Evolutionary conservation across 2,329 filamentous ascomycete genomes (phyloP).

Genomic region (Malbranchea cinnamomea): DNA sequence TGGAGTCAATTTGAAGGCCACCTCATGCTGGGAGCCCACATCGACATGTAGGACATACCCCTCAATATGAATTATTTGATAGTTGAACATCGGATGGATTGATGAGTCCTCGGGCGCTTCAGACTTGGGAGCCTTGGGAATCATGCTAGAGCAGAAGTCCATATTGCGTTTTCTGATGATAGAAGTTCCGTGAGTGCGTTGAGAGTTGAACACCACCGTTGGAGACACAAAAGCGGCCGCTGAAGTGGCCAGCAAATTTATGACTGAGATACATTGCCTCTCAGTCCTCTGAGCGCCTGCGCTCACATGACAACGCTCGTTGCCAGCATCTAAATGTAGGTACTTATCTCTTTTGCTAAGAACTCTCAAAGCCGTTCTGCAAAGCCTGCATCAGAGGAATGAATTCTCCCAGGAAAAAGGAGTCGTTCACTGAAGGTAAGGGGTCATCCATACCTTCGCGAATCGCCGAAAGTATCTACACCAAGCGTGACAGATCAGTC

Average conservation of each 20-base stretch:
- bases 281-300: too few relatives aligned
- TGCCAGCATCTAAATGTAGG: too few relatives aligned
- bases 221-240: slow-evolving; percentile 91
- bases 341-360: too few relatives aligned
- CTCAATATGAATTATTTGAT: slow-evolving; percentile 82
- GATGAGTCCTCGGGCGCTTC: slow-evolving; percentile 72
- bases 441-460: too few relatives aligned
- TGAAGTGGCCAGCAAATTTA: slow-evolving; percentile 83
- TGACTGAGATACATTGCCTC: slow-evolving; percentile 85
- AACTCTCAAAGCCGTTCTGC: too few relatives aligned
- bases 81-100: slow-evolving; percentile 78
- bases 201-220: slow-evolving; percentile 83
- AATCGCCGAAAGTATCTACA: too few relatives aligned
- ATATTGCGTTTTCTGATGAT: slow-evolving; percentile 77
- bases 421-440: too few relatives aligned
- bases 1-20: slow-evolving; percentile 90
- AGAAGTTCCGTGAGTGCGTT: slow-evolving; percentile 88
- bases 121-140: slow-evolving; percentile 72
- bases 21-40: slow-evolving; percentile 93
- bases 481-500: too few relatives aligned
- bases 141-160: slow-evolving; percentile 87
- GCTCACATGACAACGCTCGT: too few relatives aligned
- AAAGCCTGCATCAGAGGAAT: too few relatives aligned
- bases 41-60: slow-evolving; percentile 98
- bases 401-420: too few relatives aligned